These are phyloP conservation scores for Boletus eberwhitei DNA, from an alignment of 768 basidiomycete species.

Conservation along the genomic window DNA sequence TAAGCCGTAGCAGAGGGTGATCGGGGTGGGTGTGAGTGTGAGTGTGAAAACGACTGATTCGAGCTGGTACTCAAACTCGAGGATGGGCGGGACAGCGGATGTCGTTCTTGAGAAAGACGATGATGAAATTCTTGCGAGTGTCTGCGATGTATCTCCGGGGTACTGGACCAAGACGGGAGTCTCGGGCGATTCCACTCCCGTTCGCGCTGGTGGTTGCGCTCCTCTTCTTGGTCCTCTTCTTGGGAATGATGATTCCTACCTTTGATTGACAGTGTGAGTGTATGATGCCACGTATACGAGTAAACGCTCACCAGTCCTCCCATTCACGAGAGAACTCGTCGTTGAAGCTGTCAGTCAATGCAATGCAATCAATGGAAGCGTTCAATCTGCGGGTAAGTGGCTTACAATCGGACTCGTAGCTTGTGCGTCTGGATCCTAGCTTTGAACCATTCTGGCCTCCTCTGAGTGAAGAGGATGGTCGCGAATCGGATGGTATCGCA, in stretches of 20 bases:
- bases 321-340: conserved; percentile 22
- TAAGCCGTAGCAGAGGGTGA: conserved; percentile 40
- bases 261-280: conserved; percentile 8
- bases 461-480: conserved; percentile 15
- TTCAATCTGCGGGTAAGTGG: neutral
- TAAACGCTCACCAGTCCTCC: conserved; percentile 21
- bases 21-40: conserved; percentile 37
- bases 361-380: neutral
- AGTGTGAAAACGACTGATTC: conserved; percentile 31
- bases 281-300: neutral
- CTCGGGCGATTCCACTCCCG: conserved; percentile 45
- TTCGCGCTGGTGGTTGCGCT: conserved; percentile 42
- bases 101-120: conserved; percentile 33
- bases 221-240: conserved; percentile 30
- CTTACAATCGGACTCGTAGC: conserved; percentile 20
- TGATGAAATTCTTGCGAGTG: conserved; percentile 27
- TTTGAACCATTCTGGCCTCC: neutral
- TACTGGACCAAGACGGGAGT: conserved; percentile 21
- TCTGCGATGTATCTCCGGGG: conserved; percentile 25
- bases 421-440: conserved; percentile 6
- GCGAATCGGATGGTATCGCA: conserved; percentile 5
- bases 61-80: conserved; percentile 43
- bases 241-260: conserved; percentile 30
- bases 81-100: conserved; percentile 38
- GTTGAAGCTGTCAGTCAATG: conserved; percentile 26